Conservation (phyloP, 192 early-diverging fungal species). For the Coemansia sp. region DNA sequence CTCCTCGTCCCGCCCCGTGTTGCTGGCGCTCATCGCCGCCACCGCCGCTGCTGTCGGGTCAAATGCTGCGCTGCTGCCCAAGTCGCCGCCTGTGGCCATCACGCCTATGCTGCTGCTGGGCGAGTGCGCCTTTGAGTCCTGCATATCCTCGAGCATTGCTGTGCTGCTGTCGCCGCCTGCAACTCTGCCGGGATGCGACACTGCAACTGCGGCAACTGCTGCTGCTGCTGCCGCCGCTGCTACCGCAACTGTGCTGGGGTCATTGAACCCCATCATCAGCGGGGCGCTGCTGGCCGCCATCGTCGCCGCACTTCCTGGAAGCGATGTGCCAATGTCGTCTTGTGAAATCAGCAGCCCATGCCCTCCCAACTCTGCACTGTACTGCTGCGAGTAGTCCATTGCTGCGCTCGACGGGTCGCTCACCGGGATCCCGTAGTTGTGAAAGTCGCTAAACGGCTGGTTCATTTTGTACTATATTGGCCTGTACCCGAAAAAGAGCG, state of each 20-base stretch:
- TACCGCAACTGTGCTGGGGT: conserved; percentile 39
- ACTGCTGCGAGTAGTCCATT: conserved; percentile 52
- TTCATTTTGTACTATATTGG: conserved; percentile 28
- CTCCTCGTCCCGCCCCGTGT: conserved; percentile 64
- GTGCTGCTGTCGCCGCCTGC: conserved; percentile 1
- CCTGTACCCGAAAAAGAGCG: not conserved
- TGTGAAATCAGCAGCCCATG: conserved; percentile 49
- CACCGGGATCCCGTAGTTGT: conserved; percentile 51
- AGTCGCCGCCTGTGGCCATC: conserved; percentile 15
- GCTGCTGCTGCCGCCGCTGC: conserved; percentile 42
- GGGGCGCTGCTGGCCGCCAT: conserved; percentile 33
- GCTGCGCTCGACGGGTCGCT: conserved; percentile 33
- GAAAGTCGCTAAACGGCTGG: conserved; percentile 52
- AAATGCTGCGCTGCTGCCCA: conserved; percentile 24
- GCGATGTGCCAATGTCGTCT: conserved; percentile 26
- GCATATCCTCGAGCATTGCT: conserved; percentile 27
- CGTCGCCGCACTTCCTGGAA: conserved; percentile 23
- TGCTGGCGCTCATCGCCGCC: conserved; percentile 46
- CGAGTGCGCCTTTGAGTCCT: conserved; percentile 20
- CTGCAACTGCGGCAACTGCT: conserved; percentile 25
- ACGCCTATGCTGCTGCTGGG: conserved; percentile 26
- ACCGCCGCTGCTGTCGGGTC: conserved; percentile 51
- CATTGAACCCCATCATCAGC: conserved; percentile 40
- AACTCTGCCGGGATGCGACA: conserved; percentile 16
- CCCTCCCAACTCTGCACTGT: conserved; percentile 38